Base-by-base conservation (phyloP, 1,139 yeast species). In the Pichia sp. region DNA sequence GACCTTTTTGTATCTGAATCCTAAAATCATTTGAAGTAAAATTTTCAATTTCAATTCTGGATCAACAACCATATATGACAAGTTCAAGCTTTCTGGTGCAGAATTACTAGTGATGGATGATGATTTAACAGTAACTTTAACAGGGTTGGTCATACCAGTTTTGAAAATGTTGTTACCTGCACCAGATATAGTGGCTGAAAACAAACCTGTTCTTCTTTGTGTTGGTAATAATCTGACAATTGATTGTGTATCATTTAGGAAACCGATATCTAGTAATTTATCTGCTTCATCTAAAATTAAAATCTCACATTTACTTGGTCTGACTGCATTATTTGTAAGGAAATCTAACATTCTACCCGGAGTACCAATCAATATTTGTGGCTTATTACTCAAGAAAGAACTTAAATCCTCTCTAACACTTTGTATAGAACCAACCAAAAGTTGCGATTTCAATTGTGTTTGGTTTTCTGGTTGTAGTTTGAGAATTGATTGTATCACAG, bases 301-400 rank as follows among this genome's bases (percentile, higher is more conserved):
- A 81, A 93, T 83, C 68, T 90, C 89, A 24, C 7, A 7, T 8
- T 24, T 10, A 24, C 10, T 10, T 8, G 10, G 9, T 8, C 9
- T 8, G 10, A 24, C 7, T 24, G 27, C 7, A 58, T 80, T 75
- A 56, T 95, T 77, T 3, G 90, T 77, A 40, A 72, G 71, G 81
- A 91, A 81, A 68, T 93, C 99, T 34, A 84, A 68, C 4, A 90
- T 96, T 59, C 98, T 76, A 17, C 99, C 99, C 0, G 99, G 99
- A 1, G 99, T 93, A 9, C 98, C 99, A 68, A 96, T 89, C 8
- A 93, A 85, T n/a, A 91, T 81, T 61, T 91, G 96, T 59, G 85
- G 93, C 17, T 96, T 96, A 57, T 77, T 81, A 43, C 77, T 75
- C 43, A 91, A 70, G 61, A 83, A 90, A 4, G 58, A 55, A 41